phyloP scores from a whole-genome alignment of 2,329 filamentous ascomycete species.

The Botrytis galanthina region DNA sequence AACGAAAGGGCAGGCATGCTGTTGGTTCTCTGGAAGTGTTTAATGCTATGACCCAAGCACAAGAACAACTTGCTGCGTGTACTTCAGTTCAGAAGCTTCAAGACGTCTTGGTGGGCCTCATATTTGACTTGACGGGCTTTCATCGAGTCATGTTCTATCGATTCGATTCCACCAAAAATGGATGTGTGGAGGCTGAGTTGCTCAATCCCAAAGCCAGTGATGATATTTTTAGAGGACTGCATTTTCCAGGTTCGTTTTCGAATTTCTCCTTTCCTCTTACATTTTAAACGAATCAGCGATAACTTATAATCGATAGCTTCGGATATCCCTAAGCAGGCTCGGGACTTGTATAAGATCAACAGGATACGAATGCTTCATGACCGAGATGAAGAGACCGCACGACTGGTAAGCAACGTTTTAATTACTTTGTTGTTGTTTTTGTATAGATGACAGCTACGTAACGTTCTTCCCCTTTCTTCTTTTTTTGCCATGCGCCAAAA shows the following conservation, averaged over 20 bases:
- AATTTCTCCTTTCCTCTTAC: too few relatives aligned
- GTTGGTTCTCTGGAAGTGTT: conserved; percentile 80
- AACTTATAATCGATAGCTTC: conserved; percentile 50
- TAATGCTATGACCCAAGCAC: conserved; percentile 87
- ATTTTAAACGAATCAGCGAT: background rate
- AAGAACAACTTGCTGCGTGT: conserved; percentile 77
- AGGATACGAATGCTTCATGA: conserved; percentile 87
- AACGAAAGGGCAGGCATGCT: conserved; percentile 60
- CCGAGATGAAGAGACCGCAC: conserved; percentile 73
- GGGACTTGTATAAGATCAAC: conserved; percentile 87
- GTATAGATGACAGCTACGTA: too few relatives aligned
- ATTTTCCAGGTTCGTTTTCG: conserved; percentile 59
- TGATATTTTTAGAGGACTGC: conserved; percentile 81
- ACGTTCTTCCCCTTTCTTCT: background rate
- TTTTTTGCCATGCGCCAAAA: background rate
- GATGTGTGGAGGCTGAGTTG: conserved; percentile 78
- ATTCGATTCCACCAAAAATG: conserved; percentile 58
- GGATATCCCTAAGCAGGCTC: conserved; percentile 81
- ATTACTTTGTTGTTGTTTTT: background rate
- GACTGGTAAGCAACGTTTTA: conserved; percentile 47
- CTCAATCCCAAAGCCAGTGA: conserved; percentile 79
- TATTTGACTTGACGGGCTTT: conserved; percentile 87
- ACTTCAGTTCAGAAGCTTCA: conserved; percentile 69
- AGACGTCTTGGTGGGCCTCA: conserved; percentile 78
- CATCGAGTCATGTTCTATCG: conserved; percentile 93